Percentiles rank a stretch among this genome's conserved stretches.
These are phyloP conservation scores for Apiospora rasikravindrae DNA, from an alignment of 2,329 filamentous ascomycete species.

Conservation along the genomic window DNA sequence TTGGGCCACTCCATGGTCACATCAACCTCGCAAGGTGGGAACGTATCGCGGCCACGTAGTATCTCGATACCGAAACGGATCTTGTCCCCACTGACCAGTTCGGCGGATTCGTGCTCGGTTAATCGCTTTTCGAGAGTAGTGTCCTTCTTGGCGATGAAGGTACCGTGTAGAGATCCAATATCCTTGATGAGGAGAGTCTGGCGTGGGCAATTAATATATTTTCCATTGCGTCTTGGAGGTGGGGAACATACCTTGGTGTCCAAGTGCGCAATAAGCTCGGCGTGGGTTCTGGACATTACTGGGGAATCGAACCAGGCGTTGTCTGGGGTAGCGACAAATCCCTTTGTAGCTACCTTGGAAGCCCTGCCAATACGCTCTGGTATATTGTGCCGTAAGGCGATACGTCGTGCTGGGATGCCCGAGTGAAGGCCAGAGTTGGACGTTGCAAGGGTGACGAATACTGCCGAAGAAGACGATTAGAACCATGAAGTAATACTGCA, in stretches of 20 bases:
- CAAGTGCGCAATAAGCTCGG: constrained; percentile 53
- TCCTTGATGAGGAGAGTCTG: constrained; percentile 55
- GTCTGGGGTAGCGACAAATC: constrained; percentile 43
- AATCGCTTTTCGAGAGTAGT: constrained; percentile 31
- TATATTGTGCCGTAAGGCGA: constrained; percentile 33
- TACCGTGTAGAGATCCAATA: constrained; percentile 58
- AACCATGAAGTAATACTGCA: neutral
- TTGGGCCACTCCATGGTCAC: constrained; percentile 34
- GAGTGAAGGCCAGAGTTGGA: neutral
- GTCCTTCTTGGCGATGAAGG: constrained; percentile 46
- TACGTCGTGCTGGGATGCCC: constrained; percentile 31
- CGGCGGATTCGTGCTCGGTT: constrained; percentile 20
- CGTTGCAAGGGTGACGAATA: neutral
- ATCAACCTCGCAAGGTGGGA: constrained; percentile 45
- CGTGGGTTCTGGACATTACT: constrained; percentile 74
- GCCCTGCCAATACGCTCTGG: constrained; percentile 46
- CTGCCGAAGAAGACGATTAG: neutral
- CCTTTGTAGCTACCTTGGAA: constrained; percentile 51
- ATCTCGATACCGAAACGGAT: constrained; percentile 49
- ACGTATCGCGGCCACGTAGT: constrained; percentile 41
- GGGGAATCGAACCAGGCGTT: constrained; percentile 75
- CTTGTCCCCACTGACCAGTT: constrained; percentile 42
- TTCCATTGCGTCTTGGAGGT: neutral
- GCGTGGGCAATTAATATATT: constrained; percentile 25
- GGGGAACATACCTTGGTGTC: constrained; percentile 47